A percentile compares a stretch with the other conserved stretches of the same genome.
These are phyloP conservation scores for Penicillium goetzii DNA, from an alignment of 495 filamentous ascomycete species.

Conservation along the genomic window DNA sequence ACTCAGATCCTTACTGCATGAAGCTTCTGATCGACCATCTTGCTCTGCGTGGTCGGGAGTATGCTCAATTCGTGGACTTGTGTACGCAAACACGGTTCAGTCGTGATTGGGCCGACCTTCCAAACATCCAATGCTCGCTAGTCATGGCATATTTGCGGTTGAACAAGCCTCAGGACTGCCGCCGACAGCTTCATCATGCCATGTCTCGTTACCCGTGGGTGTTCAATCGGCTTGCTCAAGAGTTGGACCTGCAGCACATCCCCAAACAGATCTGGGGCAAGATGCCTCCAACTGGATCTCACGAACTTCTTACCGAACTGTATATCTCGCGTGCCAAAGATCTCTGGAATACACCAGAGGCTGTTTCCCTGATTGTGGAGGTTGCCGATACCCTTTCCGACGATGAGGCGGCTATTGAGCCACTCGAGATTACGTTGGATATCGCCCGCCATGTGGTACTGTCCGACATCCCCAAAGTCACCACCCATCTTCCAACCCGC, in stretches of 20 bases:
- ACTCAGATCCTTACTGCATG: constrained; percentile 83
- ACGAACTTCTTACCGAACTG: constrained; percentile 74
- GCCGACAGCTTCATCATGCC: constrained; percentile 61
- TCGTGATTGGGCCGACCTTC: constrained; percentile 49
- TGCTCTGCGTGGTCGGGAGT: constrained; percentile 77
- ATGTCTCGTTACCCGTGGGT: constrained; percentile 82
- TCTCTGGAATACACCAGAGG: constrained; percentile 84
- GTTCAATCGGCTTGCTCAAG: constrained; percentile 73
- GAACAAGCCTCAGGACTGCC: constrained; percentile 64
- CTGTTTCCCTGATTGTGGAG: constrained; percentile 70
- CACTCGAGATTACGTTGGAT: constrained; percentile 59
- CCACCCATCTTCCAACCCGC: constrained; percentile 45
- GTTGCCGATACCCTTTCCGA: constrained; percentile 61
- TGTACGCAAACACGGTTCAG: constrained; percentile 61
- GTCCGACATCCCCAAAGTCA: constrained; percentile 64
- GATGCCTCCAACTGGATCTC: constrained; percentile 65
- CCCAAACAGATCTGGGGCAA: constrained; percentile 83
- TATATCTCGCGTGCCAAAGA: constrained; percentile 83
- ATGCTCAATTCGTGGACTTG: constrained; percentile 73
- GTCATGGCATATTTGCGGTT: constrained; percentile 74
- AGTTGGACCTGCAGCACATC: constrained; percentile 70
- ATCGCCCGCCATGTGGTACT: constrained; percentile 81
- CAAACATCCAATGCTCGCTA: constrained; percentile 73
- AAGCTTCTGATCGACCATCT: constrained; percentile 78
- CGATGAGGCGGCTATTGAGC: constrained; percentile 41